Evolutionary conservation across 306 rosid species (phyloP).

Genomic region (Dryas drummondii): DNA sequence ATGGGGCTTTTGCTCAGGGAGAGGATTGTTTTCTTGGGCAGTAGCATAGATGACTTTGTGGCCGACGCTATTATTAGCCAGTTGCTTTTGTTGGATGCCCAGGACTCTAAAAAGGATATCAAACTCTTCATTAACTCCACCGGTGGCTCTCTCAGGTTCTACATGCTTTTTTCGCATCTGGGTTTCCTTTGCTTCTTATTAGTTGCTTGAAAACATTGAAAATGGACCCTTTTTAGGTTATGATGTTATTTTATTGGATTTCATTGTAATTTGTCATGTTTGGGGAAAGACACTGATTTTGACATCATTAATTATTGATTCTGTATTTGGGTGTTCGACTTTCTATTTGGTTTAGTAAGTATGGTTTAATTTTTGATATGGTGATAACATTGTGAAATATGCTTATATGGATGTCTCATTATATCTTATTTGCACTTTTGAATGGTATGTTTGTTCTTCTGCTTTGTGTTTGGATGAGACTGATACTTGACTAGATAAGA

Average conservation of each 20-base stretch:
- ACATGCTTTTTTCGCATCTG: background rate
- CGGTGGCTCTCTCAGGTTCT: constrained; percentile 91
- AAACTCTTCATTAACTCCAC: constrained; percentile 80
- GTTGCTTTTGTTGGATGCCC: constrained; percentile 80
- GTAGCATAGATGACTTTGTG: constrained; percentile 73
- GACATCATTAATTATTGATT: background rate
- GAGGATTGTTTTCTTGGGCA: constrained; percentile 91
- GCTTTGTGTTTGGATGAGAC: background rate
- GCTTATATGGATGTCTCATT: background rate
- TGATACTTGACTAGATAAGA: background rate
- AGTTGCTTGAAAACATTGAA: background rate
- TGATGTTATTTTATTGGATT: background rate
- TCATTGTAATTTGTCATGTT: background rate
- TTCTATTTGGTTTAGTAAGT: background rate
- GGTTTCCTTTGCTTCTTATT: background rate
- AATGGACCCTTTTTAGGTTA: background rate
- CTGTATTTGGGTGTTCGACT: background rate
- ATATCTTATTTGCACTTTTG: background rate
- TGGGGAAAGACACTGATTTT: background rate
- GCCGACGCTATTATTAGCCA: constrained; percentile 89
- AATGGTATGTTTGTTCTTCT: background rate
- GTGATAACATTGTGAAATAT: background rate
- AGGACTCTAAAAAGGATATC: constrained; percentile 78
- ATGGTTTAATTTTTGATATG: background rate
- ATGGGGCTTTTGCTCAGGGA: constrained; percentile 87